Evolutionary conservation across 1,284 basidiomycete genomes (phyloP).

Genomic region (Testicularia cyperi): DNA sequence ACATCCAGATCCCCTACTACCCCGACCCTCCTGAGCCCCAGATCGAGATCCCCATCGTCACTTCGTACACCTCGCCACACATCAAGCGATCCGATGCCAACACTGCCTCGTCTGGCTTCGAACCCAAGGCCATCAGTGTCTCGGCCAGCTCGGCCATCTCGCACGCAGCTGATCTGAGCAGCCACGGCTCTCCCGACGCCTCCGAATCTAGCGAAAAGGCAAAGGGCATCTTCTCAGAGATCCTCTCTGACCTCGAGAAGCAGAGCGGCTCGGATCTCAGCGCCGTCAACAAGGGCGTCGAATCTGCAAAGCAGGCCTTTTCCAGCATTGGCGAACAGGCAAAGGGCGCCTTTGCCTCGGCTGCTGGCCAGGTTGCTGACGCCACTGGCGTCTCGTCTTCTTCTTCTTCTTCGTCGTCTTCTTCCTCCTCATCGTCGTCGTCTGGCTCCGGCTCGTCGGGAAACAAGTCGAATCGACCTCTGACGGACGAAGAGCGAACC

Average conservation of each 20-base stretch:
- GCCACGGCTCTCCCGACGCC: conserved; percentile 5
- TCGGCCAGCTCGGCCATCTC: conserved; percentile 37
- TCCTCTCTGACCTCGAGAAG: conserved; percentile 25
- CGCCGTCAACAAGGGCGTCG: conserved; percentile 18
- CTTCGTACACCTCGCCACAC: conserved; percentile 43
- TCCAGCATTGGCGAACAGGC: conserved; percentile 28
- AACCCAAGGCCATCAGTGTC: conserved; percentile 36
- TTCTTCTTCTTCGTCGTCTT: conserved; percentile 13
- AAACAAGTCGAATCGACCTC: conserved; percentile 59
- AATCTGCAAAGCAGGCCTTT: conserved; percentile 21
- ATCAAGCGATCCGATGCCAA: conserved; percentile 11
- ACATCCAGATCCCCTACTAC: conserved; percentile 50
- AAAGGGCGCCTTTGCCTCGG: conserved; percentile 25
- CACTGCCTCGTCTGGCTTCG: conserved; percentile 7
- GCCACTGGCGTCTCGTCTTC: too few species aligned
- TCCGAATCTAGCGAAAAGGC: not conserved
- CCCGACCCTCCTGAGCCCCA: conserved; percentile 32
- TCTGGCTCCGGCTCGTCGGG: conserved; percentile 9
- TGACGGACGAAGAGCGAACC: conserved; percentile 65
- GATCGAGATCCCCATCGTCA: conserved; percentile 41
- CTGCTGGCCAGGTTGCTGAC: conserved; percentile 5
- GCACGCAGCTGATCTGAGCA: conserved; percentile 24
- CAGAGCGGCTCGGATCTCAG: conserved; percentile 8
- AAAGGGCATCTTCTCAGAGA: conserved; percentile 29
- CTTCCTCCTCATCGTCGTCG: conserved; percentile 12